These are phyloP conservation scores for Mangifera indica DNA, from an alignment of 345 rosid species.

Conservation along the genomic window DNA sequence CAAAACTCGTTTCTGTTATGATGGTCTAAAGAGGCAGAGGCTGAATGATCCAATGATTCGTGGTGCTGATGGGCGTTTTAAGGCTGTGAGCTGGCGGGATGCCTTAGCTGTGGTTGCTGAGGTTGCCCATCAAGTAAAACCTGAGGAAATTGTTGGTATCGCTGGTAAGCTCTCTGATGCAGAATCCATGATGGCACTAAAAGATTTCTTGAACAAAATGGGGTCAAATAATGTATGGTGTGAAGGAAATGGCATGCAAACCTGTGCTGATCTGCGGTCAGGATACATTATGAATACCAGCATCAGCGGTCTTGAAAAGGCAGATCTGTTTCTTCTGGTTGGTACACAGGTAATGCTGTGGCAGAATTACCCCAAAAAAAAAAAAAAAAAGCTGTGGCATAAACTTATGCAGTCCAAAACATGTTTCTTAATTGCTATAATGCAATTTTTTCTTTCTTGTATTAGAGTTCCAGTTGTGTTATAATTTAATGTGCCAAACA, in stretches of 20 bases:
- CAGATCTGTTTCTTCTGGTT: constrained; percentile 87
- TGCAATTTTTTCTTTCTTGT: background rate
- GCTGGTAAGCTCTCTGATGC: constrained; percentile 96
- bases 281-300: constrained; percentile 87
- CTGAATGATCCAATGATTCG: constrained; percentile 98
- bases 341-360: constrained; percentile 76
- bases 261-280: constrained; percentile 89
- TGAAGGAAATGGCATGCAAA: constrained; percentile 77
- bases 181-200: constrained; percentile 96
- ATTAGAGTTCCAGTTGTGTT: background rate
- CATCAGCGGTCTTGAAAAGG: constrained; percentile 91
- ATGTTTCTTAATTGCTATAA: background rate
- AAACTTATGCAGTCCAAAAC: too few species aligned
- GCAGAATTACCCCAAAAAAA: too few species aligned
- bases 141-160: constrained; percentile 85
- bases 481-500: background rate
- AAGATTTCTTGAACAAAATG: constrained; percentile 87
- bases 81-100: constrained; percentile 93
- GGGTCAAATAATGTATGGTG: constrained; percentile 96
- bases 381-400: too few species aligned
- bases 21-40: constrained; percentile 98
- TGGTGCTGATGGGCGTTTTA: constrained; percentile 84
- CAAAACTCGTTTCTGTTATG: constrained; percentile 92
- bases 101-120: constrained; percentile 93
- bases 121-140: constrained; percentile 65